These are phyloP conservation scores for Pichia exigua DNA, from an alignment of 805 yeast species.

Conservation along the genomic window DNA sequence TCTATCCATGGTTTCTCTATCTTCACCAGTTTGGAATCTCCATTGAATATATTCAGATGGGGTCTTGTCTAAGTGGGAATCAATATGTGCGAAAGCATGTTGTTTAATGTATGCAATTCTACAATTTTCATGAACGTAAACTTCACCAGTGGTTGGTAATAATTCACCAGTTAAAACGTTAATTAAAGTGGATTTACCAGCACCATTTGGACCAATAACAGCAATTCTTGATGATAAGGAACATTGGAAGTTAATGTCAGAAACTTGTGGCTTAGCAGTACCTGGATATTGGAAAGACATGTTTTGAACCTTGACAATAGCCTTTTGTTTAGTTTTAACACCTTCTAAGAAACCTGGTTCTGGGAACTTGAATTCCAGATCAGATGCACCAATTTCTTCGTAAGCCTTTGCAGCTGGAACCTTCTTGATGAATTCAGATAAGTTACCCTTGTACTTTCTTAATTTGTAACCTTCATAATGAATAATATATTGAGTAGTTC, in stretches of 20 bases:
- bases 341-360: conserved; percentile 99
- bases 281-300: conserved; percentile 99
- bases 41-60: conserved; percentile 99
- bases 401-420: conserved; percentile 98
- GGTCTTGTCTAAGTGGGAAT: conserved; percentile 97
- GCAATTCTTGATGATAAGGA: conserved; percentile 99
- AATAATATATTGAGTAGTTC: conserved; percentile 94
- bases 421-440: conserved; percentile 96
- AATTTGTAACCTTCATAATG: conserved; percentile 99
- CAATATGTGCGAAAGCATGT: conserved; percentile 99
- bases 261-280: conserved; percentile 91
- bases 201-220: conserved; percentile 99
- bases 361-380: conserved; percentile 94
- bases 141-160: conserved; percentile 97
- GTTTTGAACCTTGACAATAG: conserved; percentile 95
- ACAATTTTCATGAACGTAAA: conserved; percentile 98
- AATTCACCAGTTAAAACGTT: conserved; percentile 99
- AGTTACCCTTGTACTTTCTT: conserved; percentile 99
- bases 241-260: conserved; percentile 94
- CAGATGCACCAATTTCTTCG: conserved; percentile 98
- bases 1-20: conserved; percentile 99
- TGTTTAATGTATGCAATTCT: conserved; percentile 99
- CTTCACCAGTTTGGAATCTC: conserved; percentile 99
- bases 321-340: conserved; percentile 99
- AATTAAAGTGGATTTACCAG: conserved; percentile 98